Base-by-base conservation (phyloP, 2,329 filamentous ascomycete species). In the Xylaria sp. region DNA sequence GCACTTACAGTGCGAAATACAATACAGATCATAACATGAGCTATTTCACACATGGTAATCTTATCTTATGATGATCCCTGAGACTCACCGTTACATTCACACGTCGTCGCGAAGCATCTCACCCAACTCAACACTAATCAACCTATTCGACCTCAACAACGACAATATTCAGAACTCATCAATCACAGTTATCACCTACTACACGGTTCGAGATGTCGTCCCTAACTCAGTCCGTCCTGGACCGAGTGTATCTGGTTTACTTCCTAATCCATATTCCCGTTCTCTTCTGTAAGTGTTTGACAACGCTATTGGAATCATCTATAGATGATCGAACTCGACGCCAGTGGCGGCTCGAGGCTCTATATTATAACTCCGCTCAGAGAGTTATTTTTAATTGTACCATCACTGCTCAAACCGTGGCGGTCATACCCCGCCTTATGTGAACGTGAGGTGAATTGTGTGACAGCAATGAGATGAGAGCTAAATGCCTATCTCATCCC, bases 251-350 rank as follows among this genome's bases (percentile, higher is more conserved):
- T 69, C 74, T 79, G 18, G 72, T 74, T 25, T 80, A 79, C 61
- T 80, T 80, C 32, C 63, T 77, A 51, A 74, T 80, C 15, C 78
- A 80, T 65, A 74, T 79, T 39, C 77, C 77, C 0, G 59, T 80
- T 13, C 69, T 80, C 13, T 77, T 80, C 70, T 78, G 78, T 80
- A 74, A 63, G 78, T 63, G 15, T 13, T 48, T 41, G 8, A 10
- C 18, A 2, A 34, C 41, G 23, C 8, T 18, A 25, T 58, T 20
- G 25, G 37, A 15, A n/a, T 56, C 6, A 10, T 39, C 2, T 13
- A 1, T 5, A 8, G n/a, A 60, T 37, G 8, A 6, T 13, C 12
- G 3, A 13, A 37, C 13, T 32, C 18, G 28, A 18, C 8, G 18
- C 13, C 18, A 23, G n/a, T 2, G 20, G 50, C 55, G 18, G 5